A percentile compares a stretch with the other conserved stretches of the same genome.
phyloP scores from a whole-genome alignment of 164 flowering plant species.

The Akebia trifoliata region DNA sequence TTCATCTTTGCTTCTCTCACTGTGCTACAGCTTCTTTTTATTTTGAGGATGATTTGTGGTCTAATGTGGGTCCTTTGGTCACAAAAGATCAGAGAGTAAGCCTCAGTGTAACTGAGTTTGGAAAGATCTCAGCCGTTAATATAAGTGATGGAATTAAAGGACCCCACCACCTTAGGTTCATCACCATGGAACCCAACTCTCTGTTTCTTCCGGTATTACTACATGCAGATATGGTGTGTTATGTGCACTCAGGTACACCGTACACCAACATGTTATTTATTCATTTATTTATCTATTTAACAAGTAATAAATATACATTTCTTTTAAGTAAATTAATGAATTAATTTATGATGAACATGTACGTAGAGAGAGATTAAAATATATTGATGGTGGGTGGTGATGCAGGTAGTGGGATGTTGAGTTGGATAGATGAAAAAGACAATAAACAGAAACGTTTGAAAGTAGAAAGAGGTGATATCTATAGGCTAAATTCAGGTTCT shows the following conservation, averaged over 20 bases:
- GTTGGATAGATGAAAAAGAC: slow-evolving; percentile 45
- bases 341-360: no score
- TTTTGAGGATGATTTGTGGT: no score
- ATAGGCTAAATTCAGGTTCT: slow-evolving; percentile 47
- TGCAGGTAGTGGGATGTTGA: slow-evolving; percentile 73
- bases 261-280: no score
- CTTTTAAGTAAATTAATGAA: no score
- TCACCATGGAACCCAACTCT: slow-evolving; percentile 75
- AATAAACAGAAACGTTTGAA: slow-evolving; percentile 15
- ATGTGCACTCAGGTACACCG: slow-evolving; percentile 68
- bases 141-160: slow-evolving; percentile 39
- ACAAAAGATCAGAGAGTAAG: slow-evolving; percentile 35
- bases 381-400: no score
- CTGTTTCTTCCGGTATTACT: slow-evolving; percentile 76
- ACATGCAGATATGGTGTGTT: slow-evolving; percentile 78
- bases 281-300: background rate
- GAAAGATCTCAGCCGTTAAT: slow-evolving; percentile 51
- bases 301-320: background rate
- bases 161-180: slow-evolving; percentile 59
- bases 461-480: slow-evolving; percentile 53
- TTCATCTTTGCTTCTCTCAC: no score
- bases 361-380: no score
- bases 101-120: slow-evolving; percentile 49
- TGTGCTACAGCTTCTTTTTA: no score
- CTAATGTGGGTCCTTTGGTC: slow-evolving; percentile 26